Conservation (phyloP, 331 rosid genomes). For the Dryas integrifolia region DNA sequence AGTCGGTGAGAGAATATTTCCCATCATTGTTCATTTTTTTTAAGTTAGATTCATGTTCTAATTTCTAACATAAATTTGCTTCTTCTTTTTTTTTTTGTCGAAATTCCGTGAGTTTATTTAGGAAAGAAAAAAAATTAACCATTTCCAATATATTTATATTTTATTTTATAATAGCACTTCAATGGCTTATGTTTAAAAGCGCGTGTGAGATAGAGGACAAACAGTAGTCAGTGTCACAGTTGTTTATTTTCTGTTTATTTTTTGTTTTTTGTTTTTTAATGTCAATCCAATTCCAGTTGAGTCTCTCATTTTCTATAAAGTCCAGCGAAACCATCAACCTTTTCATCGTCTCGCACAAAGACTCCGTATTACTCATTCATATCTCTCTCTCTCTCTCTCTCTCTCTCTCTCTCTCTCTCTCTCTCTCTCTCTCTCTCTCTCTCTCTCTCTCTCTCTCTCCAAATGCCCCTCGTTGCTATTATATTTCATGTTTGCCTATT, state of each 20-base stretch:
- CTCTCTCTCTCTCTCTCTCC: background rate
- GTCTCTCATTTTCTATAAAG: background rate
- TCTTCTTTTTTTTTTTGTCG: no score
- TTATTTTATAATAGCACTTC: no score
- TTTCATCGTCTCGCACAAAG: background rate
- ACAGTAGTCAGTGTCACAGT: background rate
- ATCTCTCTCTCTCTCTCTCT: background rate
- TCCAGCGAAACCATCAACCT: background rate
- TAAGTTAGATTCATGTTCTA: no score
- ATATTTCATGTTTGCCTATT: no score
- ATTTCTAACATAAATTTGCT: no score
- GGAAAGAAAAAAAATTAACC: no score
- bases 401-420: background rate
- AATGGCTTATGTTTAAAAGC: background rate
- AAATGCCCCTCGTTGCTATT: constrained; percentile 25
- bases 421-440: background rate
- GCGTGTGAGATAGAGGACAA: constrained; percentile 5
- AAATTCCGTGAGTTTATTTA: no score
- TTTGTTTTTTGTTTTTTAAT: background rate
- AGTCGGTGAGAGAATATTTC: no score
- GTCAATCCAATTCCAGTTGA: background rate
- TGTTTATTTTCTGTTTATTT: background rate
- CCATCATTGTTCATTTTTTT: no score
- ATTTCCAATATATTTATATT: no score
- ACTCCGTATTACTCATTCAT: background rate